A percentile compares a stretch with the other conserved stretches of the same genome.
These are phyloP conservation scores for Leucosporidium yakuticum DNA, from an alignment of 768 basidiomycete genomes.

Conservation along the genomic window DNA sequence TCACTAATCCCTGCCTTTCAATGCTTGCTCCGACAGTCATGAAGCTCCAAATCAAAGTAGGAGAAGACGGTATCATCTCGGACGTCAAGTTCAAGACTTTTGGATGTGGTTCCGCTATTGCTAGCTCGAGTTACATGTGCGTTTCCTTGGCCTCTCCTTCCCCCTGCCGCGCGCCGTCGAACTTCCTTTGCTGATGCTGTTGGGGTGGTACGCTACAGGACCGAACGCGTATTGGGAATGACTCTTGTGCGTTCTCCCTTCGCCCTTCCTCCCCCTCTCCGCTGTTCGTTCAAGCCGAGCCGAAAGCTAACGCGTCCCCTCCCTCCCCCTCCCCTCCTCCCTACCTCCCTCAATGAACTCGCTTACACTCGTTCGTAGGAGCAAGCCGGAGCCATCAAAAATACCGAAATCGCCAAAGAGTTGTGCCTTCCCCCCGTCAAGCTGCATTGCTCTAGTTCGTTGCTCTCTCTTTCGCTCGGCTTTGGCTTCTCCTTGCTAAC, in stretches of 20 bases:
- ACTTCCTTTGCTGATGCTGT: too few species aligned
- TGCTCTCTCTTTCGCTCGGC: not conserved
- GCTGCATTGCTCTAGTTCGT: conserved; percentile 64
- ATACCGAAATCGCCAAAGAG: conserved; percentile 99
- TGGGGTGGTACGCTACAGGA: conserved; percentile 45
- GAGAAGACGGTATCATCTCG: conserved; percentile 87
- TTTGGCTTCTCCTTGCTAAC: not conserved
- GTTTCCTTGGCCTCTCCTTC: too few species aligned
- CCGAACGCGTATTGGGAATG: conserved; percentile 85
- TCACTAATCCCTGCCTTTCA: not conserved
- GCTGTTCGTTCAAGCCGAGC: too few species aligned
- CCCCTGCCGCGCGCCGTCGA: too few species aligned
- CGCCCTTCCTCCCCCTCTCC: not conserved
- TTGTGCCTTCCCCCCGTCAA: conserved; percentile 43
- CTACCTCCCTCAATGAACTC: not conserved
- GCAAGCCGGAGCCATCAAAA: conserved; percentile 92
- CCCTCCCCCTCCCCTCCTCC: not conserved
- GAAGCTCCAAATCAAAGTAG: conserved; percentile 98
- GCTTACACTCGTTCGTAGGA: conserved; percentile 46
- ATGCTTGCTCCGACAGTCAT: conserved; percentile 57
- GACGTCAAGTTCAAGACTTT: conserved; percentile 99
- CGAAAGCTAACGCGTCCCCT: not conserved
- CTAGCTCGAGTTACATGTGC: conserved; percentile 88
- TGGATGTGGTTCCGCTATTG: conserved; percentile 96
- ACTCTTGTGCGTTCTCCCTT: not conserved